phyloP scores from a whole-genome alignment of 1,139 yeast species.

The Suhomyces panamericanus region DNA sequence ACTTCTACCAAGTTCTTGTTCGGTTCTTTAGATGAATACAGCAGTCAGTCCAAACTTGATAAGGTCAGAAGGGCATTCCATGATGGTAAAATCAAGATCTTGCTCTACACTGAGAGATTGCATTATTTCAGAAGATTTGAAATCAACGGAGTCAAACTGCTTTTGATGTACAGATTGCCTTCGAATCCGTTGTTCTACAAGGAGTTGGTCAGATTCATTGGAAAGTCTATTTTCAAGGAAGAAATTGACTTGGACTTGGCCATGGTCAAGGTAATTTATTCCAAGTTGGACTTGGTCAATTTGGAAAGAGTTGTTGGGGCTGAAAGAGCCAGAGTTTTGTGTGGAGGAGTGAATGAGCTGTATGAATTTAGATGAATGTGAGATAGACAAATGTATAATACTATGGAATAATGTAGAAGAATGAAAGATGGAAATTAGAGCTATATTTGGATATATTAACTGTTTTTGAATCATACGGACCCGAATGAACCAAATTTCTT shows the following conservation, averaged over 20 bases:
- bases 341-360: constrained; percentile 68
- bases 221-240: constrained; percentile 47
- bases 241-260: constrained; percentile 62
- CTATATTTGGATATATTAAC: too few species aligned
- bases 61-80: constrained; percentile 69
- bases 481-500: too few species aligned
- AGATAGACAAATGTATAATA: background rate
- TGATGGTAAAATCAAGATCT: constrained; percentile 63
- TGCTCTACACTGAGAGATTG: constrained; percentile 88
- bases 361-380: constrained; percentile 60
- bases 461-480: too few species aligned
- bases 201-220: constrained; percentile 63
- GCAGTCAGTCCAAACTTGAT: constrained; percentile 67
- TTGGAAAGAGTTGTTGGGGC: constrained; percentile 85
- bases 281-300: constrained; percentile 78
- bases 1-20: constrained; percentile 61
- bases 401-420: background rate
- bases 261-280: constrained; percentile 64
- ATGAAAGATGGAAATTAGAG: too few species aligned
- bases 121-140: constrained; percentile 89
- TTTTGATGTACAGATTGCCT: constrained; percentile 83
- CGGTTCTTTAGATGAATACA: constrained; percentile 79
- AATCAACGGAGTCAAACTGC: constrained; percentile 80
- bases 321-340: constrained; percentile 67
- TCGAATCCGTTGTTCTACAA: constrained; percentile 80